Evolutionary conservation across 768 basidiomycete genomes (phyloP).

Genomic region (Exsudoporus frostii): DNA sequence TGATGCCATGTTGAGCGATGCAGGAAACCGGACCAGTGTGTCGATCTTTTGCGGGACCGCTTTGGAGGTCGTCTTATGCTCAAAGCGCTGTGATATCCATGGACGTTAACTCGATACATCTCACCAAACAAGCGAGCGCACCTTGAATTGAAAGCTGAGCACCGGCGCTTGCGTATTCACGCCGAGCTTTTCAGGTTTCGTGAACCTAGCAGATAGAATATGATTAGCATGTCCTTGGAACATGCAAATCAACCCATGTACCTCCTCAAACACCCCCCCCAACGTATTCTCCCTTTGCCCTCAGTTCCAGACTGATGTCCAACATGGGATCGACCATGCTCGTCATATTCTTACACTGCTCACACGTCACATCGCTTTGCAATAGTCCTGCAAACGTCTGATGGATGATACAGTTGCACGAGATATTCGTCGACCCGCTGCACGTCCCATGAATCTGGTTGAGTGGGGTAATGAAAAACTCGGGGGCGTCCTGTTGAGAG

Average conservation of each 20-base stretch:
- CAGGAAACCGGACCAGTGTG: slow-evolving; percentile 75
- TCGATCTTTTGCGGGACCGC: slow-evolving; percentile 82
- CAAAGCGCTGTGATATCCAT: slow-evolving; percentile 66
- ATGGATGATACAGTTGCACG: slow-evolving; percentile 90
- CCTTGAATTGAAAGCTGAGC: slow-evolving; percentile 94
- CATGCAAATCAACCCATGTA: slow-evolving; percentile 25
- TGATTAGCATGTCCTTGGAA: not conserved
- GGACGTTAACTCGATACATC: not conserved
- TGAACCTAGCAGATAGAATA: slow-evolving; percentile 52
- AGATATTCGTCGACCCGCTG: slow-evolving; percentile 67
- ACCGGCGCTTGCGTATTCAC: slow-evolving; percentile 83
- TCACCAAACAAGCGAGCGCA: not conserved
- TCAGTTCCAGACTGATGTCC: slow-evolving; percentile 86
- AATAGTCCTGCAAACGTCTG: slow-evolving; percentile 83
- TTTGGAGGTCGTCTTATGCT: slow-evolving; percentile 76
- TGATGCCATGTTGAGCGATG: slow-evolving; percentile 82
- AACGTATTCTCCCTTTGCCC: slow-evolving; percentile 66
- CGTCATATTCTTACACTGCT: slow-evolving; percentile 74
- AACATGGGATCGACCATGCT: slow-evolving; percentile 86
- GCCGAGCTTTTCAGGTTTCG: slow-evolving; percentile 79
- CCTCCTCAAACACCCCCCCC: slow-evolving; percentile 72
- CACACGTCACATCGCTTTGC: slow-evolving; percentile 88
- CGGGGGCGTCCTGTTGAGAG: slow-evolving; percentile 92
- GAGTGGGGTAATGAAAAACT: slow-evolving; percentile 77
- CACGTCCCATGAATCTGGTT: slow-evolving; percentile 86